Percentiles rank a stretch among this genome's conserved stretches.
These are phyloP conservation scores for Aleurites moluccanus DNA, from an alignment of 441 rosid genomes.

Conservation along the genomic window DNA sequence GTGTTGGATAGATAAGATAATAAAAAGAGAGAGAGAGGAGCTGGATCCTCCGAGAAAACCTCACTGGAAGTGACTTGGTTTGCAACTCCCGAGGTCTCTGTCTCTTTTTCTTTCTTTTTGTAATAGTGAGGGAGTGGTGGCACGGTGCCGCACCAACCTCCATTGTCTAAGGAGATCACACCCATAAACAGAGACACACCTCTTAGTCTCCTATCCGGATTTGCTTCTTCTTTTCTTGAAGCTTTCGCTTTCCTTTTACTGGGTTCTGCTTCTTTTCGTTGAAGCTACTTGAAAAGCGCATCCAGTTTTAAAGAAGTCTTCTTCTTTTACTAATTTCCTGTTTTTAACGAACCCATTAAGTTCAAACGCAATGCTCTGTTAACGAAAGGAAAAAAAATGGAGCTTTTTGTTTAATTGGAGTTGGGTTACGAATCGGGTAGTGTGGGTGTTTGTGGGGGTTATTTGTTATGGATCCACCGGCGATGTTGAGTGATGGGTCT, in stretches of 20 bases:
- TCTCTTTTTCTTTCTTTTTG: conserved; percentile 16
- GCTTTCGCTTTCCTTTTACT: conserved; percentile 12
- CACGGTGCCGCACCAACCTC: conserved; percentile 46
- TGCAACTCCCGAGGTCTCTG: conserved; percentile 48
- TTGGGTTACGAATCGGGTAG: conserved; percentile 11
- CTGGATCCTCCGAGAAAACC: conserved; percentile 39
- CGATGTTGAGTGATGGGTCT: conserved; percentile 56
- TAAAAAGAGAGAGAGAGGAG: conserved; percentile 5
- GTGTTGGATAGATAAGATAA: conserved; percentile 21
- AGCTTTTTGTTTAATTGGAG: conserved; percentile 1
- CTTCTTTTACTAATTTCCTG: not conserved
- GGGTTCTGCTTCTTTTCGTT: conserved; percentile 4
- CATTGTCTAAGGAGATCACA: conserved; percentile 55
- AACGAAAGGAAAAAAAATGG: not conserved
- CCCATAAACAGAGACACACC: conserved; percentile 8
- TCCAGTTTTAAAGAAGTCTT: not conserved
- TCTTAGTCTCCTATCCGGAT: not conserved
- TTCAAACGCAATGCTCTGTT: not conserved
- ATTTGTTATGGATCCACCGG: conserved; percentile 65
- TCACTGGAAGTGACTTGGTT: conserved; percentile 48
- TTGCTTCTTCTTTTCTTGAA: not conserved
- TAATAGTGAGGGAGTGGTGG: conserved; percentile 5
- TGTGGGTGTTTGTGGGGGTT: not conserved
- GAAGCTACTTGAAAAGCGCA: conserved; percentile 16
- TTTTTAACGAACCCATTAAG: conserved; percentile 4